phyloP scores from a whole-genome alignment of 805 yeast genomes.

The Candida chauliodis region DNA sequence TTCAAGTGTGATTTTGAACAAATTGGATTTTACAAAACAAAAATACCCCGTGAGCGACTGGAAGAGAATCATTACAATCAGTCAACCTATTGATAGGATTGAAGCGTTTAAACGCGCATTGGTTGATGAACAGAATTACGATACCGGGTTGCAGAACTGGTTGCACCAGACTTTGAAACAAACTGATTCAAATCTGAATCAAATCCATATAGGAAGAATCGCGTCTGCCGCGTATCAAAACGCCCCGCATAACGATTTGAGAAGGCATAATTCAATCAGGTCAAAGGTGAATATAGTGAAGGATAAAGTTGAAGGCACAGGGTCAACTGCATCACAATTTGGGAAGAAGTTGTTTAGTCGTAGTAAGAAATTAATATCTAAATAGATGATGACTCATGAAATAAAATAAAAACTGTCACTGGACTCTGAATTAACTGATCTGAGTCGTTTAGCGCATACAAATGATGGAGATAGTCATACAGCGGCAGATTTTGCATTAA shows the following conservation, averaged over 20 bases:
- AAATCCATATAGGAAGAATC: constrained; percentile 46
- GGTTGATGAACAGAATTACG: constrained; percentile 39
- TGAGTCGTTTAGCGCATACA: no score
- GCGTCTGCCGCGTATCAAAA: constrained; percentile 66
- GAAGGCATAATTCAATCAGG: constrained; percentile 48
- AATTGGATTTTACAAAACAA: constrained; percentile 10
- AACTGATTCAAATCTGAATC: constrained; percentile 23
- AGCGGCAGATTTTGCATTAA: no score
- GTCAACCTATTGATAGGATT: constrained; percentile 42
- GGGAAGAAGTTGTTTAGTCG: constrained; percentile 55
- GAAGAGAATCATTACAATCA: constrained; percentile 36
- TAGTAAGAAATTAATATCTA: constrained; percentile 48
- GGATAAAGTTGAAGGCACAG: constrained; percentile 44
- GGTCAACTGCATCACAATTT: constrained; percentile 48
- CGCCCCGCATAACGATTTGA: constrained; percentile 53
- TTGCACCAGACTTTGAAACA: constrained; percentile 43
- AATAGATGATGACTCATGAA: no score
- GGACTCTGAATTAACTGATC: no score
- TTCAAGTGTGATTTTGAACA: background rate
- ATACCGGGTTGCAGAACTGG: constrained; percentile 61
- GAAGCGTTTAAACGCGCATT: constrained; percentile 41
- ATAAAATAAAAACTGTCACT: no score
- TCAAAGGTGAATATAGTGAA: constrained; percentile 47
- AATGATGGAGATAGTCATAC: no score
- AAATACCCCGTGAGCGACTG: constrained; percentile 37